These are phyloP conservation scores for Cladophialophora bantiana DNA, from an alignment of 2,329 filamentous ascomycete species.

Conservation along the genomic window DNA sequence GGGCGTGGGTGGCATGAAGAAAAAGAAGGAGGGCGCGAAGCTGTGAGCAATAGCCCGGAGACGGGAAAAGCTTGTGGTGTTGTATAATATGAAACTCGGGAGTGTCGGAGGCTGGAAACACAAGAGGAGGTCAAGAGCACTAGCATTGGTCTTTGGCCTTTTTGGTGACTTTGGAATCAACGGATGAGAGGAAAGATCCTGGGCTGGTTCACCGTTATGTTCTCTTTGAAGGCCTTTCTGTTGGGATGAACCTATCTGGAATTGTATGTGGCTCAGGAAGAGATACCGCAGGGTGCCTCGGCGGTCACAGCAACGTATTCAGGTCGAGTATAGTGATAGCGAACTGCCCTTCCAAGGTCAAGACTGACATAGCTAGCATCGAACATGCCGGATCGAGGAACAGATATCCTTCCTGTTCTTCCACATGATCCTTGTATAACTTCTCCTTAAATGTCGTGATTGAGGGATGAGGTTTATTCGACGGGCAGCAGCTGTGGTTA, in stretches of 20 bases:
- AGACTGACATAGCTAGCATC: background rate
- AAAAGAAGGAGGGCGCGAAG: slow-evolving; percentile 50
- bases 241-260: background rate
- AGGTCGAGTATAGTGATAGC: no score
- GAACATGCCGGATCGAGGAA: background rate
- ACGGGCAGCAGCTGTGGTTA: background rate
- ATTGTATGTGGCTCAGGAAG: background rate
- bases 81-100: background rate
- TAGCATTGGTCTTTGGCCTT: background rate
- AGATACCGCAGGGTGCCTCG: background rate
- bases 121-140: background rate
- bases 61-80: background rate
- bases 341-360: background rate
- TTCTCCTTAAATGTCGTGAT: background rate
- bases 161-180: background rate
- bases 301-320: background rate
- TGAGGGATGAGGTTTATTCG: background rate
- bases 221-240: background rate
- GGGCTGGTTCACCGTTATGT: background rate
- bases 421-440: background rate
- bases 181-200: background rate
- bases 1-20: slow-evolving; percentile 66
- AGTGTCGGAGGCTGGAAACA: background rate
- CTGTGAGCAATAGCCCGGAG: slow-evolving; percentile 3
- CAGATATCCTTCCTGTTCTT: background rate